Conservation (phyloP, 208 protist genomes). For the Trypanosoma brucei region DNA sequence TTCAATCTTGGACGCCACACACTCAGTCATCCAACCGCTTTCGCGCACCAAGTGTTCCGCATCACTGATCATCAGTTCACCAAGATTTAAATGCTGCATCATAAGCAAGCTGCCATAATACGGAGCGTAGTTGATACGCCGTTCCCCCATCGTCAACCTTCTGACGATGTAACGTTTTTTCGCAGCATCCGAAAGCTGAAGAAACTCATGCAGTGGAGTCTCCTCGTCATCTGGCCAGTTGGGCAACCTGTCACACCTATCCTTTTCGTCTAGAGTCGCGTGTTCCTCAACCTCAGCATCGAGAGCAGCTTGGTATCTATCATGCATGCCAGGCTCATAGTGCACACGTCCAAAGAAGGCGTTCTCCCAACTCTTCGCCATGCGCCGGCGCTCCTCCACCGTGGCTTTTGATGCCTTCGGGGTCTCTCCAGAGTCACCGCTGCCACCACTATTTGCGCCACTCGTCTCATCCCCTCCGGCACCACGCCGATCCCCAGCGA, state of each 20-base stretch:
- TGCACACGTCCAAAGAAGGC: slow-evolving; percentile 82
- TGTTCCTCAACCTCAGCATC: slow-evolving; percentile 45
- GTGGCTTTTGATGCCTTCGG: slow-evolving; percentile 23
- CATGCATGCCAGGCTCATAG: slow-evolving; percentile 81
- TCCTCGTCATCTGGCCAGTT: slow-evolving; percentile 70
- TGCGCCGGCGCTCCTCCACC: slow-evolving; percentile 52
- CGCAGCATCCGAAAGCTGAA: slow-evolving; percentile 35
- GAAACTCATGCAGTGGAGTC: slow-evolving; percentile 54
- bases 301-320: slow-evolving; percentile 47
- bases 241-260: slow-evolving; percentile 47
- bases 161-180: slow-evolving; percentile 71
- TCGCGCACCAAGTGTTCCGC: slow-evolving; percentile 56
- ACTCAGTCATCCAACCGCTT: slow-evolving; percentile 73
- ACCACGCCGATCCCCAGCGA: too few relatives aligned
- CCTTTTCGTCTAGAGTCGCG: neutral
- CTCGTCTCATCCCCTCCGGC: too few relatives aligned
- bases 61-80: slow-evolving; percentile 74
- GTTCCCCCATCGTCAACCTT: slow-evolving; percentile 70
- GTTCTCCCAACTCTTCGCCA: slow-evolving; percentile 73
- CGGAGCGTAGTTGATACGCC: slow-evolving; percentile 60
- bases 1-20: slow-evolving; percentile 47
- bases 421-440: slow-evolving; percentile 1
- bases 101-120: slow-evolving; percentile 80
- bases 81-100: slow-evolving; percentile 85
- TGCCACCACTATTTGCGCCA: neutral